Evolutionary conservation across 2,329 filamentous ascomycete genomes (phyloP).

Genomic region (Endocalyx cinctus): DNA sequence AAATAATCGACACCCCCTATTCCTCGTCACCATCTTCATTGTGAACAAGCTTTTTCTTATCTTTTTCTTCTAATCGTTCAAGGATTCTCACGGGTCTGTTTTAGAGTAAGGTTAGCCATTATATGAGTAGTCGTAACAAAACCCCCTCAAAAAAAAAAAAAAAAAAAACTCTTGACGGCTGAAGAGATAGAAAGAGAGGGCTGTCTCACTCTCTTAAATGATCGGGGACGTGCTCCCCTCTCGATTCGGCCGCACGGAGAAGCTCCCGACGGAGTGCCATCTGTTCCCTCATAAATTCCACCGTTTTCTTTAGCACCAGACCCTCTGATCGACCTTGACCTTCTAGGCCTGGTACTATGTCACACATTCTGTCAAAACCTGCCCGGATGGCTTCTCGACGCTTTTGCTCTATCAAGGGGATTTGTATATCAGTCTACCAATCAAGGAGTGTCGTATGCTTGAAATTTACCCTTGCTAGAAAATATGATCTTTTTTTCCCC

Average conservation of each 20-base stretch:
- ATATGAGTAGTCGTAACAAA: background rate
- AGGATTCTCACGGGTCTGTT: conserved; percentile 17
- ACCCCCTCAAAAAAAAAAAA: too few species aligned
- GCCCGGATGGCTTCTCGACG: conserved; percentile 72
- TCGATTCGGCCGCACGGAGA: conserved; percentile 51
- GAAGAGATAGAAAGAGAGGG: too few species aligned
- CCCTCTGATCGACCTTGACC: conserved; percentile 84
- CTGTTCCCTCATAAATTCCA: conserved; percentile 60
- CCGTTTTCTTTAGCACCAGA: conserved; percentile 69
- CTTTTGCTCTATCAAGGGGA: conserved; percentile 52
- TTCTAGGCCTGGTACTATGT: conserved; percentile 74
- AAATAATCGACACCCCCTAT: conserved; percentile 3
- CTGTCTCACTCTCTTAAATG: conserved; percentile 40
- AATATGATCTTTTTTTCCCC: too few species aligned
- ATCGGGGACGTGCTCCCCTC: conserved; percentile 48
- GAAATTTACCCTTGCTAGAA: too few species aligned
- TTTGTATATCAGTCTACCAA: too few species aligned
- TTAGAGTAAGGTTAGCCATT: background rate
- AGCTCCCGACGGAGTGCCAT: conserved; percentile 54
- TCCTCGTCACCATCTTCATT: conserved; percentile 10
- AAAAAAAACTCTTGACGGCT: background rate
- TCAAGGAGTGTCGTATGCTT: too few species aligned
- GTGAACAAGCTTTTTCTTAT: conserved; percentile 11
- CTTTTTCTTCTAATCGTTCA: conserved; percentile 21
- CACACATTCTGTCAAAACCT: conserved; percentile 76